These are phyloP conservation scores for Saprolegnia diclina DNA, from an alignment of 352 stramenopile species.

Conservation along the genomic window DNA sequence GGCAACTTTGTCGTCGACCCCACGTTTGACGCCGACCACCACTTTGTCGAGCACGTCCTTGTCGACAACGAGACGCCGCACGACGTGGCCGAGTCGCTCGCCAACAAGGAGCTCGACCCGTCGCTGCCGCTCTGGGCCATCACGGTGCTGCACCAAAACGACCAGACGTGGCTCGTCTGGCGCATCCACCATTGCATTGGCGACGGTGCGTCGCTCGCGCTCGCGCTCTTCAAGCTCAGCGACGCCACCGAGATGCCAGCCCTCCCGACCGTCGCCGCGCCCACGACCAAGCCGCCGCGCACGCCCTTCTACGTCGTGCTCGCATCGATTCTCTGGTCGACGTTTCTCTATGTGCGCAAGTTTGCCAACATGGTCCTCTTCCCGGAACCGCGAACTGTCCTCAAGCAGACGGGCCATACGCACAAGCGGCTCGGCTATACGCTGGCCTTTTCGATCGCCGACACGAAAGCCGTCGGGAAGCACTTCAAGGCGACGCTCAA, in stretches of 20 bases:
- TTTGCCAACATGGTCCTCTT: conserved; percentile 43
- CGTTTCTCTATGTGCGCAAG: conserved; percentile 53
- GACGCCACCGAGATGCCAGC: conserved; percentile 37
- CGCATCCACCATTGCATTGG: conserved; percentile 76
- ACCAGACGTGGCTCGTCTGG: conserved; percentile 51
- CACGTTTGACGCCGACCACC: conserved; percentile 45
- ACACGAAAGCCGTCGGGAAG: conserved; percentile 70
- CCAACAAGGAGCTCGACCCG: conserved; percentile 63
- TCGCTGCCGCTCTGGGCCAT: conserved; percentile 71
- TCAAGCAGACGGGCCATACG: conserved; percentile 54
- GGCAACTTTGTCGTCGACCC: conserved; percentile 53
- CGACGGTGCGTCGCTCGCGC: conserved; percentile 59
- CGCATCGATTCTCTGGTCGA: conserved; percentile 44
- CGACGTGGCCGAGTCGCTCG: conserved; percentile 57
- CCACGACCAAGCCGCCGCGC: conserved; percentile 32
- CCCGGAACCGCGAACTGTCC: conserved; percentile 52
- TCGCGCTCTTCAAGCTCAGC: conserved; percentile 58
- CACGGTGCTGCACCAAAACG: conserved; percentile 47
- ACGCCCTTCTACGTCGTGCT: conserved; percentile 32
- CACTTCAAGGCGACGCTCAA: conserved; percentile 62
- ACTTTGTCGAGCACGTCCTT: conserved; percentile 56
- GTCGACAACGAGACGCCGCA: conserved; percentile 48
- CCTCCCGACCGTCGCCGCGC: conserved; percentile 46
- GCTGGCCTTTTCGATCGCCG: conserved; percentile 62
- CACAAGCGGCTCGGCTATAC: conserved; percentile 64